These are phyloP conservation scores for Colletotrichum salicis DNA, from an alignment of 2,329 filamentous ascomycete species.

Conservation along the genomic window DNA sequence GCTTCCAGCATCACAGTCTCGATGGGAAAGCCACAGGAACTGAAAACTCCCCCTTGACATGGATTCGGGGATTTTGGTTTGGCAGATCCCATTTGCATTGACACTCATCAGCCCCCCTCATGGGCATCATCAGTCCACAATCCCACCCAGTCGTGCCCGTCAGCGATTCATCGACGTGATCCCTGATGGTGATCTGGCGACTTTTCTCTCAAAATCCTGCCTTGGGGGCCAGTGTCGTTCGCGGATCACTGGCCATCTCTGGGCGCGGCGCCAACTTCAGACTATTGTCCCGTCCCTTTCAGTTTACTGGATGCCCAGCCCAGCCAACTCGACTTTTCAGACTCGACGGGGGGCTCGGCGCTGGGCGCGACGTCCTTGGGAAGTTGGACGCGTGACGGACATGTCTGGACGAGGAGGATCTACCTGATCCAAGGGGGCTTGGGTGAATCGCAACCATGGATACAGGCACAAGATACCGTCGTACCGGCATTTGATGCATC, in stretches of 20 bases:
- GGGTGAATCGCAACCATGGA: neutral
- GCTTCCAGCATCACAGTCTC: neutral
- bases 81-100: constrained; percentile 12
- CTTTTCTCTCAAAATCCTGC: too few relatives aligned
- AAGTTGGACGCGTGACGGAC: neutral
- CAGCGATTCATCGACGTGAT: constrained; percentile 24
- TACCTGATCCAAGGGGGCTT: constrained; percentile 4
- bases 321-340: neutral
- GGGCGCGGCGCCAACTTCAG: constrained; percentile 4
- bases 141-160: neutral
- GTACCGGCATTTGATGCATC: neutral
- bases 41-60: neutral
- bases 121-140: constrained; percentile 16
- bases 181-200: constrained; percentile 27
- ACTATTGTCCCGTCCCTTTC: neutral
- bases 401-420: constrained; percentile 24
- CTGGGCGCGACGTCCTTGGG: neutral
- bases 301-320: neutral
- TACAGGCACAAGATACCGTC: neutral
- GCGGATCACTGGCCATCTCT: neutral
- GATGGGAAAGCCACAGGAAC: neutral
- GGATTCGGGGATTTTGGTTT: neutral
- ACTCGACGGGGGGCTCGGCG: neutral
- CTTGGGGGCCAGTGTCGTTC: neutral
- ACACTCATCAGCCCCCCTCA: constrained; percentile 13